A percentile compares a stretch with the other conserved stretches of the same genome.
phyloP scores from a whole-genome alignment of 2,329 filamentous ascomycete genomes.

The Paracorniculantispora psalliotae region DNA sequence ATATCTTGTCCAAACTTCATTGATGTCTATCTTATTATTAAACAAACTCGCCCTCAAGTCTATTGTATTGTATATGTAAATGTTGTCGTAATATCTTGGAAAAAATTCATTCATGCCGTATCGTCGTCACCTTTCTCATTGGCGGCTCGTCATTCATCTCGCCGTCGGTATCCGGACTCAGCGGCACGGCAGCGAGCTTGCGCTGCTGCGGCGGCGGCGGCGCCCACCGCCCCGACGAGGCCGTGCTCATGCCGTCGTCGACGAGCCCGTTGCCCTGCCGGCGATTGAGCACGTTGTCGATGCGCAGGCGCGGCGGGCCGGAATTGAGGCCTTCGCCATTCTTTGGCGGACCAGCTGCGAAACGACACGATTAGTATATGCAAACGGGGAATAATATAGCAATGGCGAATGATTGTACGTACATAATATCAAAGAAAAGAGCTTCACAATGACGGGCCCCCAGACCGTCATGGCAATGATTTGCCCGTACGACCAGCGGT shows the following conservation, averaged over 20 bases:
- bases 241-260: conserved; percentile 12
- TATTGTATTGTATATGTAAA: not conserved
- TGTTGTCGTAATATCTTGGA: not conserved
- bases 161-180: not conserved
- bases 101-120: conserved; percentile 8
- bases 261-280: conserved; percentile 18
- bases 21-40: too few species aligned
- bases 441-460: conserved; percentile 35
- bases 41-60: not conserved
- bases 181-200: not conserved
- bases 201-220: not conserved
- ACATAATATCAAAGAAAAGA: conserved; percentile 35
- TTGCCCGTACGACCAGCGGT: conserved; percentile 33
- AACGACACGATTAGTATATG: not conserved
- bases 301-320: conserved; percentile 33
- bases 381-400: too few species aligned
- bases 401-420: too few species aligned
- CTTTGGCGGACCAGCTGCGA: conserved; percentile 32
- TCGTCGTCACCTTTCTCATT: not conserved
- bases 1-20: too few species aligned
- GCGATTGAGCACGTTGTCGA: conserved; percentile 35
- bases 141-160: not conserved
- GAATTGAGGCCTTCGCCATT: conserved; percentile 32
- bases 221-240: conserved; percentile 5
- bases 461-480: conserved; percentile 36